Base-by-base conservation (phyloP, 768 basidiomycete species). In the Boletus pseudo-olivaceus region DNA sequence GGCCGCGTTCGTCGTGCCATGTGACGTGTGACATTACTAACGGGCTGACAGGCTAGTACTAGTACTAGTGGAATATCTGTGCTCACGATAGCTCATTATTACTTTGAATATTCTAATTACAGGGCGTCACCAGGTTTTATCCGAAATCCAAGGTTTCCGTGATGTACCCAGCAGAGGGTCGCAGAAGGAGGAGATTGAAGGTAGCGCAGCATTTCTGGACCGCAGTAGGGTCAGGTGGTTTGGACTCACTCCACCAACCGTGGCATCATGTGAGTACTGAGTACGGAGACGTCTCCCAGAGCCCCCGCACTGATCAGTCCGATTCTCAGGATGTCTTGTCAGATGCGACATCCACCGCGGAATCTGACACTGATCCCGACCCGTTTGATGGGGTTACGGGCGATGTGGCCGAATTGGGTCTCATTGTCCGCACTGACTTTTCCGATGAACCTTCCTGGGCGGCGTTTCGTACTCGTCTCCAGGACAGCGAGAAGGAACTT, bases 381-480 rank as follows among this genome's bases (percentile, higher is more conserved):
- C 80, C 80, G 2, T 64, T 80, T 55, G 86, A 88, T 66, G 65
- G 63, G 11, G 57, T 73, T 47, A 58, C 79, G 32, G 66, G 72
- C 20, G 75, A 81, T 23, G 76, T 72, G 7, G 75, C 75, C 1
- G 80, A 81, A 53, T 61, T 82, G 39, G 87, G 87, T 14, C 61
- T 90, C 54, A 64, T 91, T 43, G 64, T 91, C n/a, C 83, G 90
- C 37, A 85, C 88, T 10, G 87, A 91, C 62, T 90, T 78, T 65
- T 76, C 82, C 9, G 70, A 87, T 64, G 85, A 90, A 33, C 72
- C 73, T 7, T 81, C 88, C 1, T 91, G 89, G 89, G 63, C 72
- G 12, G 56, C 67, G 0, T 88, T 90, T 67, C 70, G 67, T 52
- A 58, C 64, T 5, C 75, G 75, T 53, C 71, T 92, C 11, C 73